Evolutionary conservation across 441 rosid species (phyloP), one percentile per base, ranked within the genome.

Genomic region (Theobroma grandiflorum): DNA sequence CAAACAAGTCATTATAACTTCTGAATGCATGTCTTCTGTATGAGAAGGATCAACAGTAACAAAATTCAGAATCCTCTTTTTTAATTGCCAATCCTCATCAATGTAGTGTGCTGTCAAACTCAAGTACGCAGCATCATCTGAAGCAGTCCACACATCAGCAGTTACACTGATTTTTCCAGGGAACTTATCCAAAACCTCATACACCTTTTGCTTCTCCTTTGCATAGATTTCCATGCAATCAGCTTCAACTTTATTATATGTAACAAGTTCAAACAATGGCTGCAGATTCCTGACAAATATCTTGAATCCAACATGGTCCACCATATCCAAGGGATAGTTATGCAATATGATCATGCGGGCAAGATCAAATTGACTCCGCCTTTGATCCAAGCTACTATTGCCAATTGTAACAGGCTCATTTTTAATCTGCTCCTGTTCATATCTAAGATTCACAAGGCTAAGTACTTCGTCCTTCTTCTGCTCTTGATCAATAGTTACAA

Each of bases 221-320:
- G 81, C 86, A 57, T 89, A 89, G 20, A 93, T 93, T 81, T 93
- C 93, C 86, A 90, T 78, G 81, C 94, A 91, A 85, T 90, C 92
- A 63, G 91, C 85, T 82, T 93, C 91, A 69, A 91, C 87, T 68
- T 80, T 87, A 40, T 86, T 83, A 52, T 72, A 83, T 4, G 91
- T 84, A 66, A 84, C 89, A 26, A 88, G 87, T 61, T 90, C 93
- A 64, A 92, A 93, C 78, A 88, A 79, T 5, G 93, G 94, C 84
- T 92, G 92, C 8, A 93, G 74, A 85, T 91, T 89, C 77, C 83
- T 87, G 50, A 92, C 82, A 69, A 93, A 93, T 53, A 85, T 86
- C 82, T 87, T 89, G 84, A 93, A 93, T n/a, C 93, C 94, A 50
- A 82, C 83, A 80, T 93, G 91, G 81, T 92, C 97, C 16, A 93